These are phyloP conservation scores for Lentinula raphanica DNA, from an alignment of 768 basidiomycete species.

Conservation along the genomic window DNA sequence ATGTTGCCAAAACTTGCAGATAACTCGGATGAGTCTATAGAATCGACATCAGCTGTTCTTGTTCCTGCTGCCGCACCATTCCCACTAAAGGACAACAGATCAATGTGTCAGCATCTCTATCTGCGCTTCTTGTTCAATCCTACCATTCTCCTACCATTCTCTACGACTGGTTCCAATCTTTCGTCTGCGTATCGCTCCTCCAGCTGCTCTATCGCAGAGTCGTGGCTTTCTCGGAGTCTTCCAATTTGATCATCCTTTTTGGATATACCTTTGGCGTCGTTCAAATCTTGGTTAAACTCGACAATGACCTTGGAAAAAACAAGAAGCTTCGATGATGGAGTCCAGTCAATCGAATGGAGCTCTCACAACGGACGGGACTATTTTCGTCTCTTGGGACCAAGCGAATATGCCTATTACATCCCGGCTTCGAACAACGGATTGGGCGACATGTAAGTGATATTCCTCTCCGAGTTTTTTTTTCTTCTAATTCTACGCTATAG, in stretches of 20 bases:
- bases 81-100: too few relatives aligned
- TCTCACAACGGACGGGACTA: conserved; percentile 8
- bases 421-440: conserved; percentile 23
- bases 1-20: too few relatives aligned
- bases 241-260: too few relatives aligned
- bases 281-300: not conserved
- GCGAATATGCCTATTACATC: conserved; percentile 26
- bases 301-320: not conserved
- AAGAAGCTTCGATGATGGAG: not conserved
- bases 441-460: conserved; percentile 28
- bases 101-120: too few relatives aligned
- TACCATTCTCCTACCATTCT: too few relatives aligned
- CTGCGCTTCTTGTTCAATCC: too few relatives aligned
- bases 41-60: too few relatives aligned
- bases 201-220: not conserved
- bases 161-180: too few relatives aligned
- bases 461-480: not conserved
- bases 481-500: conserved; percentile 10
- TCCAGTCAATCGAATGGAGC: not conserved
- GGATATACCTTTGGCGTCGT: not conserved
- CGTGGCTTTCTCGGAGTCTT: not conserved
- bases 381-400: conserved; percentile 23
- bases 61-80: too few relatives aligned
- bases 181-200: too few relatives aligned
- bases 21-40: too few relatives aligned